These are phyloP conservation scores for Ganoderma resinaceum DNA, from an alignment of 1,284 basidiomycete species.

Conservation along the genomic window DNA sequence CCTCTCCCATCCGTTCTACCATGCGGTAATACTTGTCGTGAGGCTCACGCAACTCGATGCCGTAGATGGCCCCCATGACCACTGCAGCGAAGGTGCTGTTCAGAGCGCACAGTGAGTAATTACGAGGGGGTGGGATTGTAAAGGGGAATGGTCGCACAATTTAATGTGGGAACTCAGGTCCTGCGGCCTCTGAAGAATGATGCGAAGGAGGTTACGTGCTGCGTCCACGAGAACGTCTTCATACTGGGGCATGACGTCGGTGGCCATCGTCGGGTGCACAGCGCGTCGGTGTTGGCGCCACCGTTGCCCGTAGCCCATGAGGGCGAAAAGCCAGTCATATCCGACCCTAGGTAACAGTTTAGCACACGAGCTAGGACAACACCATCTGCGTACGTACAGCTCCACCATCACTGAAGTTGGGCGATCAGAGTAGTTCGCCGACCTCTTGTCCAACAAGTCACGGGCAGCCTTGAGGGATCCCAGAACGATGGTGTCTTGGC, in stretches of 20 bases:
- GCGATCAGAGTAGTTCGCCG: slow-evolving; percentile 71
- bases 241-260: slow-evolving; percentile 15
- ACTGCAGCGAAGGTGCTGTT: slow-evolving; percentile 39
- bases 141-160: slow-evolving; percentile 16
- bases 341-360: background rate
- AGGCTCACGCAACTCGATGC: slow-evolving; percentile 36
- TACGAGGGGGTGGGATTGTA: too few species aligned
- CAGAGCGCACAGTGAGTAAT: background rate
- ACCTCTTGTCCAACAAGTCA: slow-evolving; percentile 72
- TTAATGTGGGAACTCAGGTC: slow-evolving; percentile 23
- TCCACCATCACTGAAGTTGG: slow-evolving; percentile 43
- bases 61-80: slow-evolving; percentile 41
- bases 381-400: slow-evolving; percentile 7
- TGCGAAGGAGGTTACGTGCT: slow-evolving; percentile 14
- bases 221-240: slow-evolving; percentile 10
- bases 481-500: slow-evolving; percentile 66
- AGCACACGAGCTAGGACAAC: background rate
- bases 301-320: slow-evolving; percentile 22
- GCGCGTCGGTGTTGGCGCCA: slow-evolving; percentile 29
- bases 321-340: slow-evolving; percentile 28
- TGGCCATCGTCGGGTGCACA: slow-evolving; percentile 20
- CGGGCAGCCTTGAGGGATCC: slow-evolving; percentile 59
- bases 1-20: slow-evolving; percentile 16
- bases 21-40: slow-evolving; percentile 30
- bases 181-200: slow-evolving; percentile 15